phyloP scores from a whole-genome alignment of 1,284 basidiomycete species.

The Coriolopsis trogii region DNA sequence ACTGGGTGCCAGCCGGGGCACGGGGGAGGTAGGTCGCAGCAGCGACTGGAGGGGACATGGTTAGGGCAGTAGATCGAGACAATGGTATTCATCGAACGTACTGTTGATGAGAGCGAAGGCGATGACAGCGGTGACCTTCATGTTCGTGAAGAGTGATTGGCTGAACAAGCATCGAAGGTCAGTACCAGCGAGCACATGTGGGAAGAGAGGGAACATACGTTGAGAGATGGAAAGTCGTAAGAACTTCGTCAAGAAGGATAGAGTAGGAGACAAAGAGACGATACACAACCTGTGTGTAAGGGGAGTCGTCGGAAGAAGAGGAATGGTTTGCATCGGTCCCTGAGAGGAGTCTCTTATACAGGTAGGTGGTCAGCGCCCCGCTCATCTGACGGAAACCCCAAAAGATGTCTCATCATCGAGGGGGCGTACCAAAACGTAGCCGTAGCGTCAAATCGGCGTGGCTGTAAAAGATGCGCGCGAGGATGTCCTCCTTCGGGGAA shows the following conservation, averaged over 20 bases:
- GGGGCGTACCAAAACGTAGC: too few relatives aligned
- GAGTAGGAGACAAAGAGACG: conserved; percentile 11
- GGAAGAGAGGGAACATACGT: background rate
- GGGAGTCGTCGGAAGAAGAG: conserved; percentile 3
- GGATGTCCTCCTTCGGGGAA: too few relatives aligned
- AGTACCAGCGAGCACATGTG: too few relatives aligned
- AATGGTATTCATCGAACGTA: background rate
- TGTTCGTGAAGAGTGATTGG: conserved; percentile 6
- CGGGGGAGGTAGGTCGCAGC: conserved; percentile 12
- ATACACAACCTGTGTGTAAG: conserved; percentile 12
- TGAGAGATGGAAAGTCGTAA: conserved; percentile 5
- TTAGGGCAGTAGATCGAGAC: background rate
- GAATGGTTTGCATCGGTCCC: background rate
- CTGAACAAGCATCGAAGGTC: background rate
- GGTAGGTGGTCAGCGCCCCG: background rate
- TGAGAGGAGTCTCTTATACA: background rate
- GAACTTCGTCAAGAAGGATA: conserved; percentile 6
- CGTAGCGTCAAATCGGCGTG: too few relatives aligned
- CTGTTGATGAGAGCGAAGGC: conserved; percentile 15
- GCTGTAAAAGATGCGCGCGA: conserved; percentile 3
- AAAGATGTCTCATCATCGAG: background rate
- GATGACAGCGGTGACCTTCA: conserved; percentile 11
- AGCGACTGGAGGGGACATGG: conserved; percentile 4
- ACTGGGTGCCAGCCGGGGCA: conserved; percentile 9
- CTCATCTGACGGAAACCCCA: too few relatives aligned